phyloP scores from a whole-genome alignment of 345 rosid species.

The Boechera stricta region DNA sequence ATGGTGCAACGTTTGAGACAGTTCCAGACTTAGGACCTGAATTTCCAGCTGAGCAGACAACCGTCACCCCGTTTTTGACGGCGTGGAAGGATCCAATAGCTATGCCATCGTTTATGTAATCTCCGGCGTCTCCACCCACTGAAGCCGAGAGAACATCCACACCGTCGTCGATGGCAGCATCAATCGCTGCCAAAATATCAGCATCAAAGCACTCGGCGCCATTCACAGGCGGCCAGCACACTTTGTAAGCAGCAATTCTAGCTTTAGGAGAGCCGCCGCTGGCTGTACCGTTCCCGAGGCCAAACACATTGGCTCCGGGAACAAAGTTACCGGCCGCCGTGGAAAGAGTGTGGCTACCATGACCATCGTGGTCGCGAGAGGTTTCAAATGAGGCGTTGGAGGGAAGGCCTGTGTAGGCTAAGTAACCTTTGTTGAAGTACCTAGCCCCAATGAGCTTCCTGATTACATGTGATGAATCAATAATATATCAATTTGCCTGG shows the following conservation, averaged over 20 bases:
- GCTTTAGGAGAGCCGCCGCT: constrained; percentile 75
- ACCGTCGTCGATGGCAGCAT: constrained; percentile 62
- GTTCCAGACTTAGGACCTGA: constrained; percentile 63
- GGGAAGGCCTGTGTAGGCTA: constrained; percentile 36
- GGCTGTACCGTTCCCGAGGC: constrained; percentile 62
- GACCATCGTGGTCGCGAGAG: constrained; percentile 55
- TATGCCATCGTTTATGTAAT: constrained; percentile 44
- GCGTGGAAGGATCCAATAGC: constrained; percentile 57
- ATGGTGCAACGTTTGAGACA: constrained; percentile 69
- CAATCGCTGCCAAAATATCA: constrained; percentile 63
- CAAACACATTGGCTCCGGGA: constrained; percentile 50
- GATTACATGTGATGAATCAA: constrained; percentile 1
- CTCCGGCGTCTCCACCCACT: constrained; percentile 40
- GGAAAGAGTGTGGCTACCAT: constrained; percentile 69
- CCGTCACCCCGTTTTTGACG: constrained; percentile 46
- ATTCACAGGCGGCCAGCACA: constrained; percentile 54
- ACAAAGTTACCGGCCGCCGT: constrained; percentile 68
- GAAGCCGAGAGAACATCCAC: constrained; percentile 65
- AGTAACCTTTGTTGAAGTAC: constrained; percentile 68
- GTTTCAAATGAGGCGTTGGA: constrained; percentile 44
- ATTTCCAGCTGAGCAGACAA: constrained; percentile 64
- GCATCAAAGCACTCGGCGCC: constrained; percentile 54
- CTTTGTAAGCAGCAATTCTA: constrained; percentile 64
- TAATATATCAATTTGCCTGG: neutral
- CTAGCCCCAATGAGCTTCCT: constrained; percentile 75